phyloP scores from a whole-genome alignment of 2,329 filamentous ascomycete genomes.

The Fusarium sp. region DNA sequence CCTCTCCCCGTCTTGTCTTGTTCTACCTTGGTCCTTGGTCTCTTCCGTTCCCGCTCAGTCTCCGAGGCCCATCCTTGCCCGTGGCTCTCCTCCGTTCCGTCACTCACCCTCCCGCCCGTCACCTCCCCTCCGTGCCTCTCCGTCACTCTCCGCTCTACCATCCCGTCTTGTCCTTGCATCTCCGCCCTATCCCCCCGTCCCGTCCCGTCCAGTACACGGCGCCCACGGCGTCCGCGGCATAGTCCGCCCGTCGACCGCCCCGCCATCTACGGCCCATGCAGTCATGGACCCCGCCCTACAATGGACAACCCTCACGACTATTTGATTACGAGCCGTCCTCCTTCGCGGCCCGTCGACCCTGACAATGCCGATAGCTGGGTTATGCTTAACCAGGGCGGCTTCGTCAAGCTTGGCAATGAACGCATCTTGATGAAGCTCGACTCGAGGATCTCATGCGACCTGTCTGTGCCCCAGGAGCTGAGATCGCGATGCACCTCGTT shows the following conservation, averaged over 20 bases:
- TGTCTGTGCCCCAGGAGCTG: conserved; percentile 77
- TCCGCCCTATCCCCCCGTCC: conserved; percentile 15
- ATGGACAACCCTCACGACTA: conserved; percentile 57
- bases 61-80: conserved; percentile 14
- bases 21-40: conserved; percentile 31
- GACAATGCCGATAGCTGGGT: conserved; percentile 79
- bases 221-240: conserved; percentile 33
- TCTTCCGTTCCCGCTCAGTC: conserved; percentile 14
- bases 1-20: conserved; percentile 34
- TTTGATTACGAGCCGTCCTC: conserved; percentile 50
- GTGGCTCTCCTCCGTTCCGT: conserved; percentile 12
- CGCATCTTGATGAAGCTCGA: conserved; percentile 83
- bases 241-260: conserved; percentile 42
- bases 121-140: conserved; percentile 23
- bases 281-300: conserved; percentile 47
- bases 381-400: conserved; percentile 84
- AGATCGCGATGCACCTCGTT: conserved; percentile 69
- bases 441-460: conserved; percentile 78
- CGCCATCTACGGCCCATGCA: conserved; percentile 47
- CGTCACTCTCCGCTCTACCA: conserved; percentile 21
- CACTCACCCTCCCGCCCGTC: conserved; percentile 24
- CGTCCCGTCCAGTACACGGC: neutral
- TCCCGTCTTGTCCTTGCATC: conserved; percentile 25
- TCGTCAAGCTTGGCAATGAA: conserved; percentile 88
- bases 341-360: conserved; percentile 56